Evolutionary conservation across 306 rosid genomes (phyloP), one percentile per base, ranked within the genome.

Genomic region (Vigna trinervia): DNA sequence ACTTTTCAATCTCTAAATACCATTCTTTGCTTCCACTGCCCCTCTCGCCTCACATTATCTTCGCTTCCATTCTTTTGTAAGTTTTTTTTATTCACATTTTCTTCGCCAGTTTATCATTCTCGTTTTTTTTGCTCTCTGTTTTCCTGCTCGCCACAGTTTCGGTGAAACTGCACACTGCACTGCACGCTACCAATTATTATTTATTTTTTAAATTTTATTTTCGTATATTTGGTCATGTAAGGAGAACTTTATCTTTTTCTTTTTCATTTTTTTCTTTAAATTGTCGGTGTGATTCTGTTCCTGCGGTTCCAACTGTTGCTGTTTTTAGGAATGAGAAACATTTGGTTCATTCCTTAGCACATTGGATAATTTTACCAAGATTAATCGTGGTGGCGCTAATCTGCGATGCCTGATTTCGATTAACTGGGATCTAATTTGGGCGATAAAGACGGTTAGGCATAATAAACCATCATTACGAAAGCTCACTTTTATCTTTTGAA

Each of bases 271-370:
- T 22, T 23, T 2, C 67, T 61, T 61, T 61, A 61, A 61, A 61
- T 70, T 87, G 88, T 90, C 93, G 92, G 89, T 80, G 78, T 11
- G 50, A 60, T 69, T 79, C 50, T 80, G 73, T 71, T 71, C 63
- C 57, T 28, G 58, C 61, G 5, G 47, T 53, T 60, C 56, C 60
- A 54, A 36, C 76, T 73, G 53, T 38, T 50, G 69, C 12, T 19
- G 23, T 41, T 45, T 64, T 63, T 38, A 64, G 30, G 28, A 43
- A 41, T 41, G 57, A 56, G 14, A 77, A 14, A 68, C 14, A 60
- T 38, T 36, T n/a, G 0, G 23, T 74, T 63, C 28, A 75, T 75
- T 75, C 56, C 65, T 5, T 4, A 32, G 17, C 45, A 36, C 58
- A 3, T 54, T 57, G 32, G 39, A 41, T 28, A 56, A 32, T 56